Conservation (phyloP, 202 grass and related monocot genomes). For the Schoenoplectus triqueter region DNA sequence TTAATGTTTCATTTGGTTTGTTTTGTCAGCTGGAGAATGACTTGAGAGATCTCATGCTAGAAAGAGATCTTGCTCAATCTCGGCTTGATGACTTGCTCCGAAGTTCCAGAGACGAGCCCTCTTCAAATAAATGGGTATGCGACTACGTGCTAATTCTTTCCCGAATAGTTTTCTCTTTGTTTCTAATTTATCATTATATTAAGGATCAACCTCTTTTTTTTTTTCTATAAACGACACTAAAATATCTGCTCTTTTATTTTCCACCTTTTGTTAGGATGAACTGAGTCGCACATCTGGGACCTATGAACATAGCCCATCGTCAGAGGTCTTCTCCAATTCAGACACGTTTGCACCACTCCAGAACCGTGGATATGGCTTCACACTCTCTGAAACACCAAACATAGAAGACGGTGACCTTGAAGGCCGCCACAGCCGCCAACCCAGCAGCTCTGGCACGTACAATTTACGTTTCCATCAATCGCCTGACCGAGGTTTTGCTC, state of each 20-base stretch:
- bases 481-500: constrained; percentile 28
- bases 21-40: constrained; percentile 68
- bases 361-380: constrained; percentile 35
- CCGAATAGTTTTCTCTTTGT: not conserved
- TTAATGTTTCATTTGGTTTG: constrained; percentile 15
- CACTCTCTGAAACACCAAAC: constrained; percentile 49
- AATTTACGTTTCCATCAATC: constrained; percentile 37
- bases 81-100: constrained; percentile 69
- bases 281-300: constrained; percentile 56
- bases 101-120: constrained; percentile 50
- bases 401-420: constrained; percentile 42
- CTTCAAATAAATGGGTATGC: constrained; percentile 63
- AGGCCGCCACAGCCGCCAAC: constrained; percentile 35
- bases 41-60: constrained; percentile 65
- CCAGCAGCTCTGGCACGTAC: constrained; percentile 46
- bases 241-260: not conserved
- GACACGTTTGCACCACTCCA: constrained; percentile 54
- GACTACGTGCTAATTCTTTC: not conserved
- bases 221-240: not conserved
- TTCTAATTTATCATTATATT: not conserved
- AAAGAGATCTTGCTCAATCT: constrained; percentile 72
- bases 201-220: not conserved
- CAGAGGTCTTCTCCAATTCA: constrained; percentile 69
- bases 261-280: constrained; percentile 48
- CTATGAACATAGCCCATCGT: constrained; percentile 48